These are phyloP conservation scores for Polygonum maritimum DNA, from an alignment of 148 eudicot genomes.

Conservation along the genomic window DNA sequence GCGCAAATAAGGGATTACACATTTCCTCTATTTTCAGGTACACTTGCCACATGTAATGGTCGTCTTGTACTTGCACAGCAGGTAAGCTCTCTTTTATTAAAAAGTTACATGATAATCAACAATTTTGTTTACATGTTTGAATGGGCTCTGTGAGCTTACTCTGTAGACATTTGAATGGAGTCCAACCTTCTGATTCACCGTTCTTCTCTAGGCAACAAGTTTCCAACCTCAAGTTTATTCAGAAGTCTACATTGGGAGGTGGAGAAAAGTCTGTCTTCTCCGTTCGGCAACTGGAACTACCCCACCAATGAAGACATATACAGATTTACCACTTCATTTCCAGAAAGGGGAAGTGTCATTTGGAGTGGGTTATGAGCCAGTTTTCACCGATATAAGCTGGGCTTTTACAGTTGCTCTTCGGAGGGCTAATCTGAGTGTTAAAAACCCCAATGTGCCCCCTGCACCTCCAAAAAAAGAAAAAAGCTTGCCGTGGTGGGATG, in stretches of 20 bases:
- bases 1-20: constrained; percentile 78
- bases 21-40: constrained; percentile 62
- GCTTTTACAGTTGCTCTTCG: constrained; percentile 96
- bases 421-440: constrained; percentile 81
- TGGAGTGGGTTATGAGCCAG: constrained; percentile 93
- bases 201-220: constrained; percentile 68
- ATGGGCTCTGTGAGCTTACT: neutral
- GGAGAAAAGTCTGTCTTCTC: constrained; percentile 82
- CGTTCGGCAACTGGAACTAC: constrained; percentile 97
- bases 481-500: constrained; percentile 99
- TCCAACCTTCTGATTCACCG: constrained; percentile 5
- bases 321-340: constrained; percentile 74
- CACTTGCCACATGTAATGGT: constrained; percentile 86
- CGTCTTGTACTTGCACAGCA: constrained; percentile 91
- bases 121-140: neutral
- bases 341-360: constrained; percentile 78
- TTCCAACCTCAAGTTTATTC: constrained; percentile 90
- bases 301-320: constrained; percentile 85
- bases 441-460: constrained; percentile 60
- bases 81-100: constrained; percentile 28
- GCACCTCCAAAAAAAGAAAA: constrained; percentile 79
- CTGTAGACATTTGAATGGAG: neutral
- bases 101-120: neutral
- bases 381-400: constrained; percentile 84
- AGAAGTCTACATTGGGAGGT: constrained; percentile 78